Conservation (phyloP, 768 basidiomycete species). For the Neoboletus magnificus region DNA sequence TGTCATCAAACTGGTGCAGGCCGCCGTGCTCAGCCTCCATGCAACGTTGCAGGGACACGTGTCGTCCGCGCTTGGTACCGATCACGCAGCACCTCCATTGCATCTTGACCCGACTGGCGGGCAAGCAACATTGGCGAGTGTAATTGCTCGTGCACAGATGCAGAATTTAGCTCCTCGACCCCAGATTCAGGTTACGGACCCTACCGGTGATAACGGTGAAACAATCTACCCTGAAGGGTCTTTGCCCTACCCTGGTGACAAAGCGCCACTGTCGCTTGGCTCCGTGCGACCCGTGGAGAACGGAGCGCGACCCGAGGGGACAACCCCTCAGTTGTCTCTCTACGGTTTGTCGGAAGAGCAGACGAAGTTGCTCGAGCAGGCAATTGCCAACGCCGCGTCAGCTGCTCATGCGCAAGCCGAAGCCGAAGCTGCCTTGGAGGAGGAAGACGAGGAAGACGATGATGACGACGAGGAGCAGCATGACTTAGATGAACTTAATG, state of each 20-base stretch:
- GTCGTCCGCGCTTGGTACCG: constrained; percentile 49
- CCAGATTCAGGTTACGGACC: constrained; percentile 8
- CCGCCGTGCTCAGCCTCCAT: constrained; percentile 52
- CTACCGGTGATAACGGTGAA: not conserved
- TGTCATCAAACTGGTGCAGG: constrained; percentile 49
- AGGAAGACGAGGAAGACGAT: constrained; percentile 57
- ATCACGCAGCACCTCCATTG: constrained; percentile 29
- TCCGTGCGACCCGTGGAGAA: constrained; percentile 4
- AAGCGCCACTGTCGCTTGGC: constrained; percentile 4
- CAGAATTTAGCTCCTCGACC: constrained; percentile 36
- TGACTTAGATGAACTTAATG: constrained; percentile 16
- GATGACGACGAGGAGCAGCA: constrained; percentile 41
- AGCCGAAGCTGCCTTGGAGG: constrained; percentile 72
- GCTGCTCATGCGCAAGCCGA: constrained; percentile 78
- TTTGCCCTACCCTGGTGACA: constrained; percentile 2
- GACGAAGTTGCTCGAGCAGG: constrained; percentile 62
- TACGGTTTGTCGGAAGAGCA: constrained; percentile 76
- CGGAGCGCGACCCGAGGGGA: constrained; percentile 4
- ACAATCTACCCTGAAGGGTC: constrained; percentile 13
- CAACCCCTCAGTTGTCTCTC: constrained; percentile 50
- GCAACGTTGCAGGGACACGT: constrained; percentile 56
- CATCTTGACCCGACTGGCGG: constrained; percentile 47
- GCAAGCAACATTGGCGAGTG: constrained; percentile 67
- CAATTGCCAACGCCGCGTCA: constrained; percentile 69
- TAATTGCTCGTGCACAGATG: constrained; percentile 67